These are phyloP conservation scores for Pseudomassariella vexata DNA, from an alignment of 2,329 filamentous ascomycete species.

Conservation along the genomic window DNA sequence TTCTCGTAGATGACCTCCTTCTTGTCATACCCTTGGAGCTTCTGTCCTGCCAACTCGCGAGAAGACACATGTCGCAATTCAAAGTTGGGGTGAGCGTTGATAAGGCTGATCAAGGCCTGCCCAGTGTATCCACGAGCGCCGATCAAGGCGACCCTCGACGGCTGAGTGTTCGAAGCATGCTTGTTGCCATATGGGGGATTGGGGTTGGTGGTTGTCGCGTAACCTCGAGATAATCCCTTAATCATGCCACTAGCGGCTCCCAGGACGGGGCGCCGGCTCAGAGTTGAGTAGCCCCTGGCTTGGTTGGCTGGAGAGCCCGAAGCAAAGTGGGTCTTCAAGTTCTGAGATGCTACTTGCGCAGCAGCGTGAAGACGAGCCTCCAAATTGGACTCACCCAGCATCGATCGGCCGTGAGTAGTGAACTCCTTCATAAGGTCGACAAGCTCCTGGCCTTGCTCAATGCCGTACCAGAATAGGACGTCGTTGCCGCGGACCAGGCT, in stretches of 20 bases:
- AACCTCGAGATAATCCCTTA: conserved; percentile 35
- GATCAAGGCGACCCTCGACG: conserved; percentile 78
- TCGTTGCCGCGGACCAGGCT: conserved; percentile 81
- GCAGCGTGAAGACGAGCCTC: conserved; percentile 79
- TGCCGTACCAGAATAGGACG: conserved; percentile 94
- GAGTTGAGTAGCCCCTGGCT: conserved; percentile 63
- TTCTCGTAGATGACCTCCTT: conserved; percentile 90
- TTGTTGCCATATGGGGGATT: conserved; percentile 87
- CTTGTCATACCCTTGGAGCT: conserved; percentile 86
- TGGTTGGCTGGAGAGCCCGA: conserved; percentile 43
- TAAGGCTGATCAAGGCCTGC: conserved; percentile 78
- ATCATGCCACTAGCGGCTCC: conserved; percentile 19
- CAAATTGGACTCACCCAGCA: conserved; percentile 85
- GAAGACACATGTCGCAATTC: conserved; percentile 9
- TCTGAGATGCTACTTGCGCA: conserved; percentile 61
- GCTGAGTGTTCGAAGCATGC: conserved; percentile 75
- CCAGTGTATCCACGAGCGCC: conserved; percentile 93
- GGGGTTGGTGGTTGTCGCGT: conserved; percentile 68
- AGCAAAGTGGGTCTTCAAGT: conserved; percentile 32
- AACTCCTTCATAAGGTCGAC: conserved; percentile 66
- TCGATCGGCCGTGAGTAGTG: conserved; percentile 71
- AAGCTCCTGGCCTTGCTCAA: conserved; percentile 41
- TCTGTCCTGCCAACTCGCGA: conserved; percentile 77
- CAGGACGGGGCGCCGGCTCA: conserved; percentile 32
- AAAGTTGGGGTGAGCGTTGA: conserved; percentile 57